A percentile compares a stretch with the other conserved stretches of the same genome.
These are phyloP conservation scores for Cephaloascus fragrans DNA, from an alignment of 805 yeast genomes.

Conservation along the genomic window DNA sequence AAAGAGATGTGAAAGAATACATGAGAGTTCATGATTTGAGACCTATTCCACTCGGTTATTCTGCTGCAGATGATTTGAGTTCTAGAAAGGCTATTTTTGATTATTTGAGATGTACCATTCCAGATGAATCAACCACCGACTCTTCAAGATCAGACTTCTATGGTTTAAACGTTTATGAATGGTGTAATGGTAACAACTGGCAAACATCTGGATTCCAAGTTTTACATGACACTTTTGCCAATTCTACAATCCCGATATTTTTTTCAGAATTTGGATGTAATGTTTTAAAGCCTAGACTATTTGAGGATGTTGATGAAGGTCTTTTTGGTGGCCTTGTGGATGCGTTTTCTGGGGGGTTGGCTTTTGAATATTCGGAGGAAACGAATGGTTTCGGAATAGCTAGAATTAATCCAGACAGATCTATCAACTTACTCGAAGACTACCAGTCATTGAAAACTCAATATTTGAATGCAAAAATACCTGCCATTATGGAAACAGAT, in stretches of 20 bases:
- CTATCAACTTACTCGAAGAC: neutral
- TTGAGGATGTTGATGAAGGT: slow-evolving; percentile 25
- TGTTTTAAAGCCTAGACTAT: slow-evolving; percentile 22
- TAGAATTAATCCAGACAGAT: slow-evolving; percentile 2
- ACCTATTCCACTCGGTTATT: slow-evolving; percentile 25
- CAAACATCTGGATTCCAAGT: slow-evolving; percentile 26
- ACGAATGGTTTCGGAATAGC: slow-evolving; percentile 25
- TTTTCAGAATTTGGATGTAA: slow-evolving; percentile 32
- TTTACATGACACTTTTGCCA: slow-evolving; percentile 17
- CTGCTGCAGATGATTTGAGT: slow-evolving; percentile 24
- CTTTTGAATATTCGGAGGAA: slow-evolving; percentile 25
- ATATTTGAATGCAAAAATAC: neutral
- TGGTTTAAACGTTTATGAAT: slow-evolving; percentile 27
- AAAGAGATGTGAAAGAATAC: slow-evolving; percentile 20
- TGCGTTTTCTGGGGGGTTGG: slow-evolving; percentile 30
- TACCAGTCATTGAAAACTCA: neutral
- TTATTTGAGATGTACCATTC: slow-evolving; percentile 17
- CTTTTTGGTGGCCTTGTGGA: slow-evolving; percentile 21
- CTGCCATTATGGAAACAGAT: neutral
- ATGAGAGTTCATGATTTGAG: slow-evolving; percentile 16
- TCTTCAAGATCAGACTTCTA: slow-evolving; percentile 20
- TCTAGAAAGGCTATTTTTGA: slow-evolving; percentile 16
- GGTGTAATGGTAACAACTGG: slow-evolving; percentile 27
- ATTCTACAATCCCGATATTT: slow-evolving; percentile 23
- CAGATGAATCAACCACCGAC: slow-evolving; percentile 3